These are phyloP conservation scores for Tolypocladium paradoxum DNA, from an alignment of 2,329 filamentous ascomycete species.

Conservation along the genomic window DNA sequence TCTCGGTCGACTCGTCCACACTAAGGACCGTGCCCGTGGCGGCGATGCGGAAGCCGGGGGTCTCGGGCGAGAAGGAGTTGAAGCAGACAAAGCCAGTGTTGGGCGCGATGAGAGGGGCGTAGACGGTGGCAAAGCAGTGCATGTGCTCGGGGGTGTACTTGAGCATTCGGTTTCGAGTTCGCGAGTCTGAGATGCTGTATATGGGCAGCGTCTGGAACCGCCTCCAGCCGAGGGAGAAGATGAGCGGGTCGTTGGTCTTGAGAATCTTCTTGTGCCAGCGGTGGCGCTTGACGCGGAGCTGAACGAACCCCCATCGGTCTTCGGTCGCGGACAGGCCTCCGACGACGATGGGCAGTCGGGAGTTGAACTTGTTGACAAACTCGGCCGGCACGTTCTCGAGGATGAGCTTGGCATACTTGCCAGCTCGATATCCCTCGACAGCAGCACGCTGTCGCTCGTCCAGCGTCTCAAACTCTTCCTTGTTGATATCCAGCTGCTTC, in stretches of 20 bases:
- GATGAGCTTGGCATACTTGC: conserved; percentile 86
- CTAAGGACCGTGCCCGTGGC: conserved; percentile 89
- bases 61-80: conserved; percentile 75
- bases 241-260: conserved; percentile 94
- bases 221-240: conserved; percentile 94
- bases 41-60: conserved; percentile 84
- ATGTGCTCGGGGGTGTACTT: conserved; percentile 99
- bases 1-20: conserved; percentile 92
- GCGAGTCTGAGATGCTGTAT: conserved; percentile 90
- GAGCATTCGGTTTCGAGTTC: conserved; percentile 91
- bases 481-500: conserved; percentile 95
- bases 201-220: conserved; percentile 87
- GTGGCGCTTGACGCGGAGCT: conserved; percentile 93
- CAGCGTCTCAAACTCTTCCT: conserved; percentile 78
- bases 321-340: conserved; percentile 90
- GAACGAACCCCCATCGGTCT: conserved; percentile 89
- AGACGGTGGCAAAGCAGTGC: conserved; percentile 96
- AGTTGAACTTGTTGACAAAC: conserved; percentile 73
- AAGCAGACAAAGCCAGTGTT: conserved; percentile 95
- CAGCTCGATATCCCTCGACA: conserved; percentile 84
- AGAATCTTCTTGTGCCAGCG: conserved; percentile 99
- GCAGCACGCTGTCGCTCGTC: conserved; percentile 73
- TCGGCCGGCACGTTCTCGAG: conserved; percentile 84
- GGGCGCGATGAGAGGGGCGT: conserved; percentile 86
- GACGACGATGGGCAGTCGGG: conserved; percentile 73